Evolutionary conservation across 768 basidiomycete genomes (phyloP), one percentile per base, ranked within the genome.

Genomic region (Porpolomopsis calyptriformis): DNA sequence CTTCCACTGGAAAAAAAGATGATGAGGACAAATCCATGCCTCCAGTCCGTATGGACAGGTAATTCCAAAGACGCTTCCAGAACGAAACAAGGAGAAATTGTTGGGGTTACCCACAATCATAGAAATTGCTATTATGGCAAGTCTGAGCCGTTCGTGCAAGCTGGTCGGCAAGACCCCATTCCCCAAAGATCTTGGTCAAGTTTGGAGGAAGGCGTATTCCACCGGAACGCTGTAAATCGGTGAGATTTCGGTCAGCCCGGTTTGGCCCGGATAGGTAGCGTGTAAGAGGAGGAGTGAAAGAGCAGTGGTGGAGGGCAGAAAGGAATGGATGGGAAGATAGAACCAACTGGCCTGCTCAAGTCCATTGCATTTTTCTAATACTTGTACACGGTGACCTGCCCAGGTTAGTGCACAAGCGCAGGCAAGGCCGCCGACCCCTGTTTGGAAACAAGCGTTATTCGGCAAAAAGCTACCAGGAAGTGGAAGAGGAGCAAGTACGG

Each of bases 171-270:
- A 76, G 59, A 2, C 73, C 73, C 75, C 76, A 78, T 49, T 69
- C 65, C 27, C 64, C 59, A 7, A 78, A 56, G 14, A 77, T 67
- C 53, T 72, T 72, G 27, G 67, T 68, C 35, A 74, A 59, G 46
- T 77, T 77, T 19, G 76, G 76, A 34, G 77, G 73, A 6, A 77
- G 63, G 23, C 72, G 68, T 39, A 73, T 56, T 18, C 73, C 74
- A 38, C 62, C 66, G 18, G 59, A 58, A 22, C 53, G 53, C 68
- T 62, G 58, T 25, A 65, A 60, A 18, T 64, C 55, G 2, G 55
- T 61, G 11, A 54, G 52, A 16, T 53, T 55, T 47, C 58, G 61
- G 48, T 78, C 76, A 31, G n/a, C n/a, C n/a, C n/a, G n/a, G n/a
- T n/a, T n/a, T n/a, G n/a, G n/a, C n/a, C n/a, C n/a, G n/a, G n/a